A percentile compares a stretch with the other conserved stretches of the same genome.
These are phyloP conservation scores for Xerocomus potaroensis DNA, from an alignment of 768 basidiomycete genomes.

Conservation along the genomic window DNA sequence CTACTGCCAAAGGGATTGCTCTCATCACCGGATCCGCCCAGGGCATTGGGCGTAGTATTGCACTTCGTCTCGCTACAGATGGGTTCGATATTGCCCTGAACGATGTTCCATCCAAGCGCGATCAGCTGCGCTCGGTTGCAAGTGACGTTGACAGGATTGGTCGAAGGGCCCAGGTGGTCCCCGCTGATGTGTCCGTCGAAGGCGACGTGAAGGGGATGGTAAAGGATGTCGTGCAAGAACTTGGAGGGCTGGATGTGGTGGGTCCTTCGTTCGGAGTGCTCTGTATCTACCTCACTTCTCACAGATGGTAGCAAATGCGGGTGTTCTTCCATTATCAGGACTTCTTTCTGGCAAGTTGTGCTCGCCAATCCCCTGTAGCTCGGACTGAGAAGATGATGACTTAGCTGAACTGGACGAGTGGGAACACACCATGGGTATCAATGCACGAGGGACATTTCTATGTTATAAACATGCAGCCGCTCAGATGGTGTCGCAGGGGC, in stretches of 20 bases:
- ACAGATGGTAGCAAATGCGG: slow-evolving; percentile 30
- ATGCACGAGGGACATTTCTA: slow-evolving; percentile 54
- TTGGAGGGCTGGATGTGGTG: slow-evolving; percentile 48
- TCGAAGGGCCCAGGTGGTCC: slow-evolving; percentile 19
- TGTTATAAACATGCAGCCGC: slow-evolving; percentile 62
- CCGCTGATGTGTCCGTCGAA: slow-evolving; percentile 41
- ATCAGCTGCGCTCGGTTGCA: slow-evolving; percentile 26
- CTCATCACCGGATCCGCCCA: slow-evolving; percentile 34
- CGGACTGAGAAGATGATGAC: background rate
- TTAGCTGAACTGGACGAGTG: slow-evolving; percentile 35
- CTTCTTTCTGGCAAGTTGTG: slow-evolving; percentile 6
- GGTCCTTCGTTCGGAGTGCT: slow-evolving; percentile 7
- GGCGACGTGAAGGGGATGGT: slow-evolving; percentile 41
- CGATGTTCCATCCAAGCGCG: slow-evolving; percentile 25
- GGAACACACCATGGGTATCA: slow-evolving; percentile 45
- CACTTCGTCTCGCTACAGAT: slow-evolving; percentile 31
- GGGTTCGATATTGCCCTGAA: slow-evolving; percentile 32
- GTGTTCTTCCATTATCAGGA: background rate
- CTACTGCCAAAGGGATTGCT: slow-evolving; percentile 26
- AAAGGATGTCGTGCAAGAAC: slow-evolving; percentile 18
- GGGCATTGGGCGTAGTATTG: slow-evolving; percentile 28
- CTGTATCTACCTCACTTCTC: background rate
- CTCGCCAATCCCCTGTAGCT: background rate
- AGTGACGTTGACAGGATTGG: slow-evolving; percentile 30
- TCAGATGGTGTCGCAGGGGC: slow-evolving; percentile 31